A percentile compares a stretch with the other conserved stretches of the same genome.
Evolutionary conservation across 2,329 filamentous ascomycete genomes (phyloP).

Genomic region (Arthrobotrys megalospora): DNA sequence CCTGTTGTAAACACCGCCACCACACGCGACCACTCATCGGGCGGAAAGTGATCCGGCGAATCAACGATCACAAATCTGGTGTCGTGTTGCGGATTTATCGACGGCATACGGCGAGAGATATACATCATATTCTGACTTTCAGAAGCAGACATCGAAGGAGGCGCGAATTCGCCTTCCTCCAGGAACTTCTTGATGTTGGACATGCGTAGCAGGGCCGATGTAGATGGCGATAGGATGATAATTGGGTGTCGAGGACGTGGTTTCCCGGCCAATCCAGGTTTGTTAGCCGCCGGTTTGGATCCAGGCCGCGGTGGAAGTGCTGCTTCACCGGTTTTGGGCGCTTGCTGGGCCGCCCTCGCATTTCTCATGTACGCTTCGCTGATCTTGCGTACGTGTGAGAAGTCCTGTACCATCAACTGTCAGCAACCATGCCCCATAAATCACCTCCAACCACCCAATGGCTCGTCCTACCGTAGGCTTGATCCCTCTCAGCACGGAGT

Average conservation of each 20-base stretch:
- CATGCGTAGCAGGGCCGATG: constrained; percentile 93
- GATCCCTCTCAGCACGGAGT: constrained; percentile 86
- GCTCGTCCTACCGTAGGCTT: constrained; percentile 80
- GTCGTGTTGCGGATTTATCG: constrained; percentile 78
- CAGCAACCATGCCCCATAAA: neutral
- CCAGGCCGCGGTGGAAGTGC: constrained; percentile 66
- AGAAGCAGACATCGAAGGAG: constrained; percentile 75
- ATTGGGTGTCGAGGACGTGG: constrained; percentile 74
- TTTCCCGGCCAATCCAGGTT: constrained; percentile 72
- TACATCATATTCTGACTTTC: constrained; percentile 81
- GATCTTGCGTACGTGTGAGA: constrained; percentile 90
- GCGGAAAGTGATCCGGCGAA: constrained; percentile 93
- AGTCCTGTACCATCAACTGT: constrained; percentile 77
- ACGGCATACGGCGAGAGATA: constrained; percentile 82
- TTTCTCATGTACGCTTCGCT: constrained; percentile 81
- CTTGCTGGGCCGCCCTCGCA: constrained; percentile 67
- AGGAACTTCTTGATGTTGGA: constrained; percentile 97
- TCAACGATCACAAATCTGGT: constrained; percentile 97
- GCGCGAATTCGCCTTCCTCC: constrained; percentile 84
- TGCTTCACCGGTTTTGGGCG: constrained; percentile 63
- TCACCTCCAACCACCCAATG: constrained; percentile 27
- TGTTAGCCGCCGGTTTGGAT: constrained; percentile 64
- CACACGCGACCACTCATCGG: constrained; percentile 95
- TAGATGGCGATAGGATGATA: constrained; percentile 95
- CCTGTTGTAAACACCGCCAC: constrained; percentile 98